Conservation (phyloP, 108 stramenopile species). For the Cylindrotheca closterium region DNA sequence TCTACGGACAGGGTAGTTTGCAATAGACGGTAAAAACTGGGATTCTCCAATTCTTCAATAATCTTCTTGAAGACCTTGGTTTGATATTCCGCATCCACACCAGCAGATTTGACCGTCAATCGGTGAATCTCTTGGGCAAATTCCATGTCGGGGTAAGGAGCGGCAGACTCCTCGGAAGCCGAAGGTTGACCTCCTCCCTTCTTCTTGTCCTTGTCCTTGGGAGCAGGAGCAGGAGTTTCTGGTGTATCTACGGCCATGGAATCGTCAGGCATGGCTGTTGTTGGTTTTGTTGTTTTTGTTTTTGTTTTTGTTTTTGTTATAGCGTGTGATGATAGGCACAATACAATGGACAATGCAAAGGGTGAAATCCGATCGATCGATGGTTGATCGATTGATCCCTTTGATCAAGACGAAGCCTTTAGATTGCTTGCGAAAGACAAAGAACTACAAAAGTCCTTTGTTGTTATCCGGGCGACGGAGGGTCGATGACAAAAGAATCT, state of each 20-base stretch:
- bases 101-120: slow-evolving; percentile 36
- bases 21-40: slow-evolving; percentile 58
- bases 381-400: no score
- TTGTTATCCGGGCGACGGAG: no score
- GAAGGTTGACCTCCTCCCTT: slow-evolving; percentile 44
- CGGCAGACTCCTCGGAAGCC: slow-evolving; percentile 69
- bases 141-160: slow-evolving; percentile 73
- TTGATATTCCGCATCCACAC: slow-evolving; percentile 31
- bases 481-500: no score
- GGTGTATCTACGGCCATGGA: background rate
- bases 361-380: background rate
- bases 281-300: background rate
- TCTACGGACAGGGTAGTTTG: slow-evolving; percentile 21
- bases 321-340: no score
- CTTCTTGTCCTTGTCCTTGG: background rate
- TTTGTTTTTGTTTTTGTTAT: no score
- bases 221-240: background rate
- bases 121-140: slow-evolving; percentile 74
- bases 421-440: no score
- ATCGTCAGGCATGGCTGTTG: background rate
- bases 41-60: slow-evolving; percentile 65
- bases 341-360: background rate
- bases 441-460: no score
- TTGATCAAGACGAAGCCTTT: no score
- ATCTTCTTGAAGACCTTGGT: slow-evolving; percentile 47